Evolutionary conservation across 75 land plant genomes (phyloP).

Genomic region (Selaginella tamariscina): DNA sequence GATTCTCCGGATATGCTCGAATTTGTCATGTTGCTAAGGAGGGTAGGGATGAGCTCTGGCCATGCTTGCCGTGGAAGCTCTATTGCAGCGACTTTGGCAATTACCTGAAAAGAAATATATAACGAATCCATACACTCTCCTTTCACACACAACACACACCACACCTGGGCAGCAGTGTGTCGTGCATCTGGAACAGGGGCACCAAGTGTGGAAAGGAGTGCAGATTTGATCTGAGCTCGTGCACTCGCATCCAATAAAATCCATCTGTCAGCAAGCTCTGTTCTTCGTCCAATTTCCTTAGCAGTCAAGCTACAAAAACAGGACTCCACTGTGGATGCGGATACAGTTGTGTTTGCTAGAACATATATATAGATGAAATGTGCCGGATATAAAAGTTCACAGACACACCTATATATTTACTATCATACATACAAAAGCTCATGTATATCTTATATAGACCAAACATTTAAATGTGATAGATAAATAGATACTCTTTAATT

Average conservation of each 20-base stretch:
- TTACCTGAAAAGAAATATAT: conserved; percentile 56
- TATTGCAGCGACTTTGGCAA: conserved; percentile 65
- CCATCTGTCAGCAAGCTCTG: not conserved
- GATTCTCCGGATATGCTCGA: no score
- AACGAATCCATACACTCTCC: conserved; percentile 55
- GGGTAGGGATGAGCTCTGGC: conserved; percentile 43
- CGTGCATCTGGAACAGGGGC: conserved; percentile 45
- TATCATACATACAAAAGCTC: no score
- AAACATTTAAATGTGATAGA: no score
- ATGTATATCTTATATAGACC: no score
- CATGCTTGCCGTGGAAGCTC: conserved; percentile 56
- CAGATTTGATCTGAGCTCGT: conserved; percentile 40
- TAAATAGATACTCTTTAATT: no score
- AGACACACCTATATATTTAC: no score
- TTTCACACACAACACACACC: no score
- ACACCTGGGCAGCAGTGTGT: conserved; percentile 45
- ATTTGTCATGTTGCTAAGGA: conserved; percentile 45
- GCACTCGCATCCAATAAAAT: conserved; percentile 18
- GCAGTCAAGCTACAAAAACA: not conserved
- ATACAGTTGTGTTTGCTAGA: no score
- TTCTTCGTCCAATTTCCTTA: not conserved
- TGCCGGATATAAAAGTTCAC: no score
- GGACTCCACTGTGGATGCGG: no score
- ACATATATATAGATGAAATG: no score
- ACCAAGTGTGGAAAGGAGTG: conserved; percentile 37